Percentiles rank a stretch among this genome's conserved stretches.
phyloP scores from a whole-genome alignment of 306 rosid genomes.

The Gillenia trifoliata region DNA sequence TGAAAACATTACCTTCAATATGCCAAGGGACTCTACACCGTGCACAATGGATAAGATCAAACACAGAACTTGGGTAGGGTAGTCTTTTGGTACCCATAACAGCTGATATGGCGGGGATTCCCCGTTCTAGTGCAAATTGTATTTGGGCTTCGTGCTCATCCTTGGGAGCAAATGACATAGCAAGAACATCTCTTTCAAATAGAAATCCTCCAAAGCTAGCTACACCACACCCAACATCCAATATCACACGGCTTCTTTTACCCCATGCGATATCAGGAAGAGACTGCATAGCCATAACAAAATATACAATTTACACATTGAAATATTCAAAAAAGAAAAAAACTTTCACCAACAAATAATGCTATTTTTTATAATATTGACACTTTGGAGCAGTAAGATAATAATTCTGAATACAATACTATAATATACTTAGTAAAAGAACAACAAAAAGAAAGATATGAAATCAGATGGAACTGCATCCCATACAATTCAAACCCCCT shows the following conservation, averaged over 20 bases:
- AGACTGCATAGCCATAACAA: slow-evolving; percentile 41
- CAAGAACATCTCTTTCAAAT: slow-evolving; percentile 71
- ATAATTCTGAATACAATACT: background rate
- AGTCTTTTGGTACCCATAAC: slow-evolving; percentile 82
- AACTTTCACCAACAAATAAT: background rate
- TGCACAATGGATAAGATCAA: slow-evolving; percentile 85
- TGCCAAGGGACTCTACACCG: slow-evolving; percentile 99
- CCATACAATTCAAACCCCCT: background rate
- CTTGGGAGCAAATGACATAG: slow-evolving; percentile 91
- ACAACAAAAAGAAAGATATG: background rate
- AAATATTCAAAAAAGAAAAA: background rate
- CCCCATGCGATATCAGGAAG: slow-evolving; percentile 78
- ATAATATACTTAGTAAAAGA: background rate
- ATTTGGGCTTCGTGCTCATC: slow-evolving; percentile 92
- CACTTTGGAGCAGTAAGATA: background rate
- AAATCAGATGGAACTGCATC: background rate
- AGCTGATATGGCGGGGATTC: slow-evolving; percentile 78
- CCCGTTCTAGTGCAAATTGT: slow-evolving; percentile 86
- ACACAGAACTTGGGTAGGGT: slow-evolving; percentile 68
- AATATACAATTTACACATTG: slow-evolving; percentile 6
- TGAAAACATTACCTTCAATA: slow-evolving; percentile 49
- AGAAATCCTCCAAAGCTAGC: slow-evolving; percentile 88
- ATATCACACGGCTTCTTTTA: slow-evolving; percentile 72
- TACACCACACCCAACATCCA: slow-evolving; percentile 90
- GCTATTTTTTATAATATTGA: background rate